A percentile compares a stretch with the other conserved stretches of the same genome.
These are phyloP conservation scores for Wallacemonas rigidus DNA, from an alignment of 208 protist species.

Conservation along the genomic window DNA sequence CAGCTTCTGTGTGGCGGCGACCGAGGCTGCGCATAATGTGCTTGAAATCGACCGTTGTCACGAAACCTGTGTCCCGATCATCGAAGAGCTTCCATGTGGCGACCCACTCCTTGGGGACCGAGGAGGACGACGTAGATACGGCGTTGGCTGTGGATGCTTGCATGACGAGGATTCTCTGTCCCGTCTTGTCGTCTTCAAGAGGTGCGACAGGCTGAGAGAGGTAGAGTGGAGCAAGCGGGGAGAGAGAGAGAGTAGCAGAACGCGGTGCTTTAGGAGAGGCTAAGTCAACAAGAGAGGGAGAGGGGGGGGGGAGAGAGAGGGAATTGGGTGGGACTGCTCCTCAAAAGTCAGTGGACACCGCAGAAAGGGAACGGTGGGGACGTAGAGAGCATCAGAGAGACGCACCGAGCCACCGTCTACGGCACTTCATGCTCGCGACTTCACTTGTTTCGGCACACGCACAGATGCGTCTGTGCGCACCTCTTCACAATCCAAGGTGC, in stretches of 20 bases:
- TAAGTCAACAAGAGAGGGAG: background rate
- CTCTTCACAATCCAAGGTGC: too few relatives aligned
- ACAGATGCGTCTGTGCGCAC: too few relatives aligned
- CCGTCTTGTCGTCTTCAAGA: too few relatives aligned
- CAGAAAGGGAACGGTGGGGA: too few relatives aligned
- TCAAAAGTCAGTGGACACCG: background rate
- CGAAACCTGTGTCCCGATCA: conserved; percentile 65
- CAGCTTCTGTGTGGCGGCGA: conserved; percentile 87
- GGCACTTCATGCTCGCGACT: too few relatives aligned
- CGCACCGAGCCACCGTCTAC: too few relatives aligned
- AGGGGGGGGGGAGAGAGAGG: background rate
- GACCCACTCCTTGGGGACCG: conserved; percentile 77
- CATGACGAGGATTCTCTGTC: too few relatives aligned
- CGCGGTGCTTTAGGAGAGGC: background rate
- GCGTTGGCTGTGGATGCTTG: background rate
- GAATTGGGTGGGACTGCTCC: too few relatives aligned
- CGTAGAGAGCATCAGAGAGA: too few relatives aligned
- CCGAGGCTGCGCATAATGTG: conserved; percentile 90
- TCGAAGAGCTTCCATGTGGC: conserved; percentile 92
- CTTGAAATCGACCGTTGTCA: conserved; percentile 80
- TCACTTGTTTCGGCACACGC: too few relatives aligned
- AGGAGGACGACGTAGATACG: conserved; percentile 2
- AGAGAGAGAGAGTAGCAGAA: background rate
- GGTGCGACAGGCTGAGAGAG: too few relatives aligned
- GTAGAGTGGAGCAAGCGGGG: background rate